Conservation (phyloP, 805 yeast species). For the Yarrowia phangngaensis region DNA sequence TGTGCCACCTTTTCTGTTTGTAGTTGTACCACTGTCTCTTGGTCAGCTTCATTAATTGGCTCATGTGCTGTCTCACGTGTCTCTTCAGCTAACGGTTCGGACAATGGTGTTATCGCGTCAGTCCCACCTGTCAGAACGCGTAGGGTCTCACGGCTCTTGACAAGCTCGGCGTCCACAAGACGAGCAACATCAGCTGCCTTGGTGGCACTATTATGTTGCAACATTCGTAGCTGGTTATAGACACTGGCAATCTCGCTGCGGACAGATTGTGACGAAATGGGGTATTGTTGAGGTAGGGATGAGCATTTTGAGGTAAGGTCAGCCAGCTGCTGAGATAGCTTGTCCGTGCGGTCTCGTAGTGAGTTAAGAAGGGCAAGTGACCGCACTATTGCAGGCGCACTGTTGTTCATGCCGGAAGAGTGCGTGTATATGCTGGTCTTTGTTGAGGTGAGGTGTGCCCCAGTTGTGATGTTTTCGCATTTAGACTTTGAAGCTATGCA, state of each 20-base stretch:
- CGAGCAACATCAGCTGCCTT: constrained; percentile 17
- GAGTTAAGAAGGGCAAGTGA: constrained; percentile 22
- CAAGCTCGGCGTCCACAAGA: constrained; percentile 5
- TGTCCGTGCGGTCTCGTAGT: constrained; percentile 22
- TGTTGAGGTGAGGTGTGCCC: background rate
- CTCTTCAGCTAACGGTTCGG: too few relatives aligned
- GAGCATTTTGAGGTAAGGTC: constrained; percentile 8
- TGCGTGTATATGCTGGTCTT: background rate
- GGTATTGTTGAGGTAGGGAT: constrained; percentile 7
- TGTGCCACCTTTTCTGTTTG: too few relatives aligned
- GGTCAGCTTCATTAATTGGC: too few relatives aligned
- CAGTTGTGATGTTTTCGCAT: background rate
- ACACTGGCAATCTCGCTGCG: constrained; percentile 10
- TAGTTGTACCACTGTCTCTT: too few relatives aligned
- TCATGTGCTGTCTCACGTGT: too few relatives aligned
- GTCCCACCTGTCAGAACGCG: constrained; percentile 15
- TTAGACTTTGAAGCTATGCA: too few relatives aligned
- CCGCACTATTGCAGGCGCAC: constrained; percentile 24
- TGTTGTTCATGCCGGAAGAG: constrained; percentile 10
- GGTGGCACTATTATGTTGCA: constrained; percentile 9
- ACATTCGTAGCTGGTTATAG: constrained; percentile 16
- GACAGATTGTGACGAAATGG: constrained; percentile 6
- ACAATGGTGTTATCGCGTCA: too few relatives aligned
- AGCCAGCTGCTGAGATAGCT: constrained; percentile 5
- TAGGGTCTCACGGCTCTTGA: background rate